These are phyloP conservation scores for Claviceps fusiformis DNA, from an alignment of 2,329 filamentous ascomycete genomes.

Conservation along the genomic window DNA sequence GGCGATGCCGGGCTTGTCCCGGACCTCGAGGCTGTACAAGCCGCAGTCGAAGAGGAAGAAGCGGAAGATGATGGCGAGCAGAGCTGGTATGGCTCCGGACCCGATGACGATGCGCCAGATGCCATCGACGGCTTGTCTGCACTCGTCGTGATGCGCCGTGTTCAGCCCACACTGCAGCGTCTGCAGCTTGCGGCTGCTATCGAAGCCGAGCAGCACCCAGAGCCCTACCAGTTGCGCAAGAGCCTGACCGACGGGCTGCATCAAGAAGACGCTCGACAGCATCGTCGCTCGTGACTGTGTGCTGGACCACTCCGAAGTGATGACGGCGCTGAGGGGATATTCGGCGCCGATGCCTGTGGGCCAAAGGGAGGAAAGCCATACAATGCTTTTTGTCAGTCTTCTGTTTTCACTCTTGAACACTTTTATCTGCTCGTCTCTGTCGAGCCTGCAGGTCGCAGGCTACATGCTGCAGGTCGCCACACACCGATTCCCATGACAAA, in stretches of 20 bases:
- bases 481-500: slow-evolving; percentile 40
- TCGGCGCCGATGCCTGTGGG: slow-evolving; percentile 47
- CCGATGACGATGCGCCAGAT: slow-evolving; percentile 57
- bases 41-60: slow-evolving; percentile 55
- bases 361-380: not conserved
- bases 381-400: not conserved
- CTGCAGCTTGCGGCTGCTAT: slow-evolving; percentile 26
- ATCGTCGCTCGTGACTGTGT: slow-evolving; percentile 53
- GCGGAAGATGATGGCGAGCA: slow-evolving; percentile 51
- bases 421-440: not conserved
- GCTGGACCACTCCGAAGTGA: slow-evolving; percentile 51
- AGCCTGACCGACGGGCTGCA: slow-evolving; percentile 55
- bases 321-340: slow-evolving; percentile 53
- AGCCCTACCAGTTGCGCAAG: slow-evolving; percentile 49
- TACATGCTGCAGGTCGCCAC: slow-evolving; percentile 4
- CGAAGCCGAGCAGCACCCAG: slow-evolving; percentile 33
- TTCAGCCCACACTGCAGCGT: slow-evolving; percentile 36
- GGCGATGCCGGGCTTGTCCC: slow-evolving; percentile 44
- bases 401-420: too few relatives aligned
- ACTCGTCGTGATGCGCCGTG: slow-evolving; percentile 28
- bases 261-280: slow-evolving; percentile 54
- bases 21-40: slow-evolving; percentile 51
- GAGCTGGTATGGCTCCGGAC: slow-evolving; percentile 48
- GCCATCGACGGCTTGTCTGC: slow-evolving; percentile 36
- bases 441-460: not conserved